Conservation (phyloP, 345 rosid genomes). For the Mallotus nudiflorus region DNA sequence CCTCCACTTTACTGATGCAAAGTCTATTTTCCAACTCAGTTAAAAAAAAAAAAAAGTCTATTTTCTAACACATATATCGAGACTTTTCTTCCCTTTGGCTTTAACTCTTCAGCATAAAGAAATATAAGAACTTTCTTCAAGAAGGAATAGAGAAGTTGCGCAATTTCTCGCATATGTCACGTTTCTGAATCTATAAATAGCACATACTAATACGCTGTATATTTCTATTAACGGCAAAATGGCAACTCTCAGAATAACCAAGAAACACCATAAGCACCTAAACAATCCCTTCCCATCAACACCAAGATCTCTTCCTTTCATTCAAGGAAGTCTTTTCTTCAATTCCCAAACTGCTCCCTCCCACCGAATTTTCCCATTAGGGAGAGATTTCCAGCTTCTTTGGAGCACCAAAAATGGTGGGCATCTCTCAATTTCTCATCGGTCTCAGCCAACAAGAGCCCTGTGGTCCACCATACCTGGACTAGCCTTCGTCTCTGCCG, state of each 20-base stretch:
- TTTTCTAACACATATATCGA: too few relatives aligned
- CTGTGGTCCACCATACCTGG: constrained; percentile 68
- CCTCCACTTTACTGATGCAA: too few relatives aligned
- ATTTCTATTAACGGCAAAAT: constrained; percentile 8
- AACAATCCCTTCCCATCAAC: constrained; percentile 65
- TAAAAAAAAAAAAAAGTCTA: too few relatives aligned
- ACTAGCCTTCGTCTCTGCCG: constrained; percentile 59
- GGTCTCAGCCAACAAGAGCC: constrained; percentile 41
- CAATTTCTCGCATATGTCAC: not conserved
- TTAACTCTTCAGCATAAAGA: too few relatives aligned
- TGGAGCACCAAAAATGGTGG: constrained; percentile 55
- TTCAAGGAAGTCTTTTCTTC: constrained; percentile 44
- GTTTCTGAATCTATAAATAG: constrained; percentile 15
- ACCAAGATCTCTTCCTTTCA: constrained; percentile 45
- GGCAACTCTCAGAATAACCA: constrained; percentile 45
- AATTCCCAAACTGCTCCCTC: constrained; percentile 33
- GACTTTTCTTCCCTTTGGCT: not conserved
- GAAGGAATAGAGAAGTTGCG: too few relatives aligned
- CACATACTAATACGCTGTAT: not conserved
- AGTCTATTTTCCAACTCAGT: too few relatives aligned
- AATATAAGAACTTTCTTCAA: too few relatives aligned
- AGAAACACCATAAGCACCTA: constrained; percentile 57
- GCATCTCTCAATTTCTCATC: constrained; percentile 42
- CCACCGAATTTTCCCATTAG: constrained; percentile 38
- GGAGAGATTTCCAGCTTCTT: constrained; percentile 51